phyloP scores from a whole-genome alignment of 306 rosid species.

The Dalbergia oliveri region DNA sequence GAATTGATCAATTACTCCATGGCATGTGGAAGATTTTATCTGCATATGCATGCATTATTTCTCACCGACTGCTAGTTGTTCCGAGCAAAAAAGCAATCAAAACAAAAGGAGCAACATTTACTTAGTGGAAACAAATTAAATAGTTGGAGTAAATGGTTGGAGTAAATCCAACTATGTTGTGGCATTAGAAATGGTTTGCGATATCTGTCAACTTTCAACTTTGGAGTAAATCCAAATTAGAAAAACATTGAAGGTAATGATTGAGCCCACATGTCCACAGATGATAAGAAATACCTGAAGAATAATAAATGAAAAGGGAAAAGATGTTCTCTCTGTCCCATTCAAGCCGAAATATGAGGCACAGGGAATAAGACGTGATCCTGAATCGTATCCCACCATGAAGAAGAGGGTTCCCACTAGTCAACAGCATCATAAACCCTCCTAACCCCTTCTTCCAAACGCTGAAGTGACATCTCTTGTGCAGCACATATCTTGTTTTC shows the following conservation, averaged over 20 bases:
- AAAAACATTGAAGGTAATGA: slow-evolving; percentile 39
- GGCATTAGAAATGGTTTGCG: not conserved
- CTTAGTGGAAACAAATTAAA: not conserved
- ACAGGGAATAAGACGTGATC: slow-evolving; percentile 47
- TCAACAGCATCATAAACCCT: slow-evolving; percentile 48
- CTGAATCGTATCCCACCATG: slow-evolving; percentile 42
- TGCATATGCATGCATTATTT: not conserved
- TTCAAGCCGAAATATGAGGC: slow-evolving; percentile 46
- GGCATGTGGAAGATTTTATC: not conserved
- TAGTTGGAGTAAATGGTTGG: too few relatives aligned
- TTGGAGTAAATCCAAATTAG: not conserved
- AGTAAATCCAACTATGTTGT: not conserved
- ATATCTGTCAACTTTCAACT: slow-evolving; percentile 1
- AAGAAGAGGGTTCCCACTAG: slow-evolving; percentile 50
- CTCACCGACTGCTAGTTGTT: not conserved
- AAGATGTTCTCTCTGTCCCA: slow-evolving; percentile 49
- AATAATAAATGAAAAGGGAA: slow-evolving; percentile 47
- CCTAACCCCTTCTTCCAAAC: slow-evolving; percentile 25
- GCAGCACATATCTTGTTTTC: not conserved
- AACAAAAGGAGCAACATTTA: not conserved
- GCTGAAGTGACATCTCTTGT: slow-evolving; percentile 44
- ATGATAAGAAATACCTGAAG: slow-evolving; percentile 49
- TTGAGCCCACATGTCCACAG: slow-evolving; percentile 56
- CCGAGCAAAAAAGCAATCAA: slow-evolving; percentile 14
- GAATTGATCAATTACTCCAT: not conserved